Base-by-base conservation (phyloP, 495 filamentous ascomycete species). In the Aspergillus taichungensis region DNA sequence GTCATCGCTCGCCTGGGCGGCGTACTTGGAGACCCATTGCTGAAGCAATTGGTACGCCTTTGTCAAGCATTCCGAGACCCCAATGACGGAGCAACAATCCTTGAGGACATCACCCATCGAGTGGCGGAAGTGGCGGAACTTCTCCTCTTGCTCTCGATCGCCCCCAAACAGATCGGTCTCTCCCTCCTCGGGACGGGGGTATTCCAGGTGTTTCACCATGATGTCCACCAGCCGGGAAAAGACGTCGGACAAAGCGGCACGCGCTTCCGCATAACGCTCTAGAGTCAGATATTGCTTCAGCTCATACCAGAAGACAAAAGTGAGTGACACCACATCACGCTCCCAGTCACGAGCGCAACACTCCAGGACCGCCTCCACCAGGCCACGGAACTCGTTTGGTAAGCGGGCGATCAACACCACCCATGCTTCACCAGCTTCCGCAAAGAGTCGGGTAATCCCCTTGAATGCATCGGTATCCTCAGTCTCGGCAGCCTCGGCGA, bases 91-190 rank as follows among this genome's bases (percentile, higher is more conserved):
- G 64, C 92, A 97, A 43, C 88, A 88, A 58, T 97, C 92, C 68
- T 99, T 99, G 34, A 99, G 77, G 3, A 95, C 92, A 63, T 99
- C 92, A 12, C 92, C 92, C 89, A 97, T 99, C 24, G 84, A 77
- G 61, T 99, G 92, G 48, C 92, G 74, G 71, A 96, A 97, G 56
- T 94, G 87, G 34, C 92, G 82, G 71, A 97, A 99, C 56, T 92
- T 95, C 56, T 99, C 92, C 60, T 99, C 92, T 40, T 87, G 80
- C 60, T 96, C 92, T 7, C 94, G 80, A 56, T 99, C 94, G 43
- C 92, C 92, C 35, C 94, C 91, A 55, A 97, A 99, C 5, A 95
- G 67, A 62, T 99, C 92, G 6, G 74, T 73, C 39, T 91, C 80
- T 55, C 83, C 80, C 2, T 78, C 76, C 54, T 91, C 86, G 0